Percentiles rank a stretch among this genome's conserved stretches.
Evolutionary conservation across 108 stramenopile genomes (phyloP).

Genomic region (Nitzschia putrida): DNA sequence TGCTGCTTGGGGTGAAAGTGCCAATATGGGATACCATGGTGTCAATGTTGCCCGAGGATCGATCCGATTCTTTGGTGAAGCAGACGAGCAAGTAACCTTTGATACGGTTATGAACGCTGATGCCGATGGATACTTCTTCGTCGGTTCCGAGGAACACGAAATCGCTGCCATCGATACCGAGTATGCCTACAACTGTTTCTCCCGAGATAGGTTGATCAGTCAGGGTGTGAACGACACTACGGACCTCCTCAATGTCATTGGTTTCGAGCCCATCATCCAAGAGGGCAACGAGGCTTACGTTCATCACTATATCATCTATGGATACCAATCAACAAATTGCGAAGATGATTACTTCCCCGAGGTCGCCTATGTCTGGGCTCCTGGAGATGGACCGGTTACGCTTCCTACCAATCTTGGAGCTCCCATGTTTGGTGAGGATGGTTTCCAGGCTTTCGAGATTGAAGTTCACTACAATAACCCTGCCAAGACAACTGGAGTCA

Average conservation of each 20-base stretch:
- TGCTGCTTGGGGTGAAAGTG: constrained; percentile 60
- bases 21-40: constrained; percentile 45
- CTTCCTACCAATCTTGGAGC: constrained; percentile 50
- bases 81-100: background rate
- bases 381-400: constrained; percentile 33
- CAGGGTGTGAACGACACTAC: constrained; percentile 15
- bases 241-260: constrained; percentile 21
- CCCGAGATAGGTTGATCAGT: constrained; percentile 1
- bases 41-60: constrained; percentile 19
- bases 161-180: constrained; percentile 36
- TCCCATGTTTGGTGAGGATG: constrained; percentile 23
- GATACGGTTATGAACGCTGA: constrained; percentile 11
- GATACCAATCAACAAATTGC: background rate
- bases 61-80: constrained; percentile 39
- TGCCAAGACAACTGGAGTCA: constrained; percentile 9
- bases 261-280: constrained; percentile 20
- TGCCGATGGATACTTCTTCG: constrained; percentile 34
- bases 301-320: constrained; percentile 12
- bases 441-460: constrained; percentile 28
- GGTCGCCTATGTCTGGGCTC: constrained; percentile 43
- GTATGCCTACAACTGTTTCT: constrained; percentile 45
- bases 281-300: background rate
- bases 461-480: constrained; percentile 63
- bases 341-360: too few species aligned
- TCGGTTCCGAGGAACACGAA: constrained; percentile 24